Percentiles rank a stretch among this genome's conserved stretches.
phyloP scores from a whole-genome alignment of 192 early-diverging fungal genomes.

The Coemansia sp. region DNA sequence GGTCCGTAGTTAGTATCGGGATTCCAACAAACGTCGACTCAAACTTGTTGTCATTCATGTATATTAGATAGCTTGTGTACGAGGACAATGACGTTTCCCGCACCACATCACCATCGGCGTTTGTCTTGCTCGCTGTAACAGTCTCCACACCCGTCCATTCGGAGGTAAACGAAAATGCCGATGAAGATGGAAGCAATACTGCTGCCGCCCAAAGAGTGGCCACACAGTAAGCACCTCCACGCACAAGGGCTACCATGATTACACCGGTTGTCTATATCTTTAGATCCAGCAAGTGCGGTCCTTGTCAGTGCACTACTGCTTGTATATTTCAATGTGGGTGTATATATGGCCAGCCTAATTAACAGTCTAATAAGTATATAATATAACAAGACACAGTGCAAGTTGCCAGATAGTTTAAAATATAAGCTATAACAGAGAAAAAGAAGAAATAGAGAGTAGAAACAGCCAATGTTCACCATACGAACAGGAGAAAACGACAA shows the following conservation, averaged over 20 bases:
- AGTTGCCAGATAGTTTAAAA: too few species aligned
- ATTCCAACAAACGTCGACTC: constrained; percentile 39
- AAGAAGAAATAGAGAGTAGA: neutral
- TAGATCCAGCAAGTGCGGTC: neutral
- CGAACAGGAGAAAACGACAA: too few species aligned
- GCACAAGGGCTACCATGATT: neutral
- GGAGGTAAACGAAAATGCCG: constrained; percentile 28
- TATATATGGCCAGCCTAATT: too few species aligned
- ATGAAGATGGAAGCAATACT: constrained; percentile 1
- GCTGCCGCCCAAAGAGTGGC: neutral
- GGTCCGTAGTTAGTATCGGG: constrained; percentile 34
- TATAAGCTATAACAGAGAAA: too few species aligned
- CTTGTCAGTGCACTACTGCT: neutral
- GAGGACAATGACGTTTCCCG: constrained; percentile 12
- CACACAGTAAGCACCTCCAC: neutral
- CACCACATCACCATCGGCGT: constrained; percentile 8
- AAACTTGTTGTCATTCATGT: constrained; percentile 34
- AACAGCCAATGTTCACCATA: neutral
- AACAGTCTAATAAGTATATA: too few species aligned
- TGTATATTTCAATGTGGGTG: too few species aligned
- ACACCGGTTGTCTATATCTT: neutral
- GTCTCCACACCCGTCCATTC: constrained; percentile 7
- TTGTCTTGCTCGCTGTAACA: constrained; percentile 22
- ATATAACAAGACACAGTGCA: too few species aligned
- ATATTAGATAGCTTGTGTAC: constrained; percentile 41